phyloP scores from a whole-genome alignment of 2,329 filamentous ascomycete species.

The Pseudogymnoascus sp. region DNA sequence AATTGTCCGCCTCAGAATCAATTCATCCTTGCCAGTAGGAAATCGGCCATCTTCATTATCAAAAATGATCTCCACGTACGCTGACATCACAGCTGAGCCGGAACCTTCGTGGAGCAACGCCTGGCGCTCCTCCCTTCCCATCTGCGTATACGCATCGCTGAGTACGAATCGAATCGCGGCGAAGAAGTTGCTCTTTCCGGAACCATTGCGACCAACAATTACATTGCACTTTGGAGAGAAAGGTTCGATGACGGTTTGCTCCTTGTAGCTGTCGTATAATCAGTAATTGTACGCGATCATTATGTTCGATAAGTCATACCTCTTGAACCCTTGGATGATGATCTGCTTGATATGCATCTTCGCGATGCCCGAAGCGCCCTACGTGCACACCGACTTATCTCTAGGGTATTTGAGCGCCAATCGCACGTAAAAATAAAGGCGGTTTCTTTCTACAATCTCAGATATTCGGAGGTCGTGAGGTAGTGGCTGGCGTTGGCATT shows the following conservation, averaged over 20 bases:
- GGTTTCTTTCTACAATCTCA: not conserved
- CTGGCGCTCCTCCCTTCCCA: slow-evolving; percentile 92
- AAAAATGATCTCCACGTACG: slow-evolving; percentile 99
- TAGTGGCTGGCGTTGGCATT: not conserved
- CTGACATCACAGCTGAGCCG: slow-evolving; percentile 95
- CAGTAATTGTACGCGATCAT: slow-evolving; percentile 12
- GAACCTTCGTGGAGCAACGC: slow-evolving; percentile 96
- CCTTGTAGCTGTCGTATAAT: slow-evolving; percentile 70
- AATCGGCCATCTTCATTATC: slow-evolving; percentile 96
- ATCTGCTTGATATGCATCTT: slow-evolving; percentile 99
- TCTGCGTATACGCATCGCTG: slow-evolving; percentile 92
- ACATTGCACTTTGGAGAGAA: slow-evolving; percentile 98
- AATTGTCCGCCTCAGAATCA: slow-evolving; percentile 87
- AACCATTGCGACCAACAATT: slow-evolving; percentile 97
- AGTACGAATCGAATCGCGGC: slow-evolving; percentile 97
- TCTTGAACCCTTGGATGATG: slow-evolving; percentile 99
- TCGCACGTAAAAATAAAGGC: not conserved
- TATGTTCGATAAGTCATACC: slow-evolving; percentile 44
- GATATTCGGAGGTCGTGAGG: not conserved
- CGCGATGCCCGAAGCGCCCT: slow-evolving; percentile 10
- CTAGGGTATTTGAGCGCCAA: not conserved
- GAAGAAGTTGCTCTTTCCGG: slow-evolving; percentile 99
- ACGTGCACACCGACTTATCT: not conserved
- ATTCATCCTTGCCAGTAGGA: slow-evolving; percentile 82
- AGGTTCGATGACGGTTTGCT: slow-evolving; percentile 96